A percentile compares a stretch with the other conserved stretches of the same genome.
Conservation (phyloP, 495 filamentous ascomycete species). For the Podospora fimiseda region DNA sequence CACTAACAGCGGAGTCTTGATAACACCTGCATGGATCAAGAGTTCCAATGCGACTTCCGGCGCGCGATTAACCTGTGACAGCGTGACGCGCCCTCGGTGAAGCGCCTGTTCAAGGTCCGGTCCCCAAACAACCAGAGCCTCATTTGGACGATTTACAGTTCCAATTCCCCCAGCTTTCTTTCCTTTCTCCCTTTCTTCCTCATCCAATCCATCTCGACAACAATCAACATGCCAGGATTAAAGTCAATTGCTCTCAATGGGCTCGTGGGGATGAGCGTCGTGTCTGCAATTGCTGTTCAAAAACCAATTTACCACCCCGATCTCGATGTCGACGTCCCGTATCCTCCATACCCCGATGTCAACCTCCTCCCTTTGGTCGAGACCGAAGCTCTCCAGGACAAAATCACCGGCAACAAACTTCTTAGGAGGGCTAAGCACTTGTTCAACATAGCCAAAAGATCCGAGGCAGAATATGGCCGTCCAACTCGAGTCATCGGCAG, state of each 20-base stretch:
- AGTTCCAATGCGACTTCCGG: not conserved
- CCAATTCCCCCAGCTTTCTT: not conserved
- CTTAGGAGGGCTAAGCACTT: conserved; percentile 48
- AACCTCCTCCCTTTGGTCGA: conserved; percentile 42
- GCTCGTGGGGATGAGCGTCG: not conserved
- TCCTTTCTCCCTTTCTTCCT: no score
- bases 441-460: conserved; percentile 49
- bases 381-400: conserved; percentile 46
- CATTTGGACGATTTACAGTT: not conserved
- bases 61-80: not conserved
- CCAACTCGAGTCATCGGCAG: conserved; percentile 61
- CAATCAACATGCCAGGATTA: not conserved
- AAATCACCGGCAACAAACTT: conserved; percentile 48
- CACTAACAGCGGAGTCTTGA: no score
- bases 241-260: conserved; percentile 4
- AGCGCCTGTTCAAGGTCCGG: no score
- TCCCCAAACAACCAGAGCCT: no score
- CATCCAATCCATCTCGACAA: not conserved
- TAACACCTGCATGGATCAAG: not conserved
- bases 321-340: no score
- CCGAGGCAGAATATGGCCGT: conserved; percentile 50
- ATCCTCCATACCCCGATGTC: no score
- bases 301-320: not conserved
- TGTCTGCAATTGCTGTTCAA: not conserved
- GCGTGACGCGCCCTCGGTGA: no score